Evolutionary conservation across 306 rosid genomes (phyloP).

Genomic region (Corylus avellana): DNA sequence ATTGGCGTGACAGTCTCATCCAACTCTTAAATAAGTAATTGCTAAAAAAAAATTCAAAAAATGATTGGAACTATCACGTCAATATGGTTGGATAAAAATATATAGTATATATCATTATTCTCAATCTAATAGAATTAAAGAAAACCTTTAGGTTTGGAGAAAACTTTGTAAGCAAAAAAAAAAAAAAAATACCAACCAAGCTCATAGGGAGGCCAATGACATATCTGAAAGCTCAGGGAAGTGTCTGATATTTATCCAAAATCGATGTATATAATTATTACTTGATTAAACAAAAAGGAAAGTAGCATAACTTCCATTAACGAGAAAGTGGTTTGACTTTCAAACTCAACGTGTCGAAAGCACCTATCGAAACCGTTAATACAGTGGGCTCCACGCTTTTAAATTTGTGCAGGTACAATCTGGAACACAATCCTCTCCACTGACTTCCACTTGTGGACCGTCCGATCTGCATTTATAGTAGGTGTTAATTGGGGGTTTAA

Average conservation of each 20-base stretch:
- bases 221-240: neutral
- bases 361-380: neutral
- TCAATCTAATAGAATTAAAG: too few relatives aligned
- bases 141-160: too few relatives aligned
- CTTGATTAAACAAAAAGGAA: too few relatives aligned
- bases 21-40: too few relatives aligned
- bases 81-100: too few relatives aligned
- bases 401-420: neutral
- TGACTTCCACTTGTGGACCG: slow-evolving; percentile 4
- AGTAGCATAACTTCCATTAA: slow-evolving; percentile 4
- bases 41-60: too few relatives aligned
- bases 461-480: neutral
- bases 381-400: slow-evolving; percentile 13
- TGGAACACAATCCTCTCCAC: too few relatives aligned
- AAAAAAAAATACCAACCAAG: too few relatives aligned
- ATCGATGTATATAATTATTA: neutral
- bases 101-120: too few relatives aligned
- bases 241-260: neutral
- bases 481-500: neutral
- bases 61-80: too few relatives aligned
- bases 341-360: slow-evolving; percentile 9
- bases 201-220: neutral
- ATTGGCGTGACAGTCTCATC: accelerated
- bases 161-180: too few relatives aligned
- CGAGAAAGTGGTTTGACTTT: slow-evolving; percentile 34